These are phyloP conservation scores for Mortierella sp. DNA, from an alignment of 371 early-diverging fungal species.

Conservation along the genomic window DNA sequence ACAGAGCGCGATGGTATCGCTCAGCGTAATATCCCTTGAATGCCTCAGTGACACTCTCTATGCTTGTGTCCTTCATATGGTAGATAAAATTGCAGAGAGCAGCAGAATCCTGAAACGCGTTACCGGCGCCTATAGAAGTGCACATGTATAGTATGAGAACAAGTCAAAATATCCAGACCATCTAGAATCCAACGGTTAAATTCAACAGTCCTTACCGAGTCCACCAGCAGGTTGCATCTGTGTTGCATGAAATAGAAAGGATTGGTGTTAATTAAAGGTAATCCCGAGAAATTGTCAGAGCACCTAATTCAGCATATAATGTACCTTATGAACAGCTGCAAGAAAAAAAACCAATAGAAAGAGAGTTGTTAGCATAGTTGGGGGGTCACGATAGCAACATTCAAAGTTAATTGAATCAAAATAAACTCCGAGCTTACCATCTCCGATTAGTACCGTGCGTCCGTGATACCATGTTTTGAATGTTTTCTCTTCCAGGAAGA, in stretches of 20 bases:
- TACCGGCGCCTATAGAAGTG: neutral
- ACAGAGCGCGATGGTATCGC: neutral
- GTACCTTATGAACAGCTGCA: neutral
- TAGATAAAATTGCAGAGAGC: neutral
- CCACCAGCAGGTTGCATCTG: neutral
- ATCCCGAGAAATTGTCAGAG: too few relatives aligned
- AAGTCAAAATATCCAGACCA: neutral
- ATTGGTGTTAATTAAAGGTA: neutral
- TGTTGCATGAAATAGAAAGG: neutral
- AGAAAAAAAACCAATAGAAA: neutral
- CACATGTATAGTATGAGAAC: neutral
- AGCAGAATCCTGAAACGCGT: neutral
- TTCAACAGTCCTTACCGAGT: too few relatives aligned
- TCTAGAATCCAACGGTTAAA: too few relatives aligned
- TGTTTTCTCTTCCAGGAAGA: neutral
- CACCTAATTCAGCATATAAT: too few relatives aligned
- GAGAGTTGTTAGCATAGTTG: too few relatives aligned
- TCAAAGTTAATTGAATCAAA: neutral
- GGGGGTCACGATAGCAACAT: neutral
- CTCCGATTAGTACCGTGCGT: neutral
- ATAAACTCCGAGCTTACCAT: neutral
- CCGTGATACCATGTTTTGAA: slow-evolving; percentile 2
- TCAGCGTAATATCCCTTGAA: neutral
- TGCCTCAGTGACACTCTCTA: neutral
- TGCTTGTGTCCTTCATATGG: neutral